Evolutionary conservation across 108 stramenopile genomes (phyloP), one percentile per base, ranked within the genome.

Genomic region (Craspedostauros australis): DNA sequence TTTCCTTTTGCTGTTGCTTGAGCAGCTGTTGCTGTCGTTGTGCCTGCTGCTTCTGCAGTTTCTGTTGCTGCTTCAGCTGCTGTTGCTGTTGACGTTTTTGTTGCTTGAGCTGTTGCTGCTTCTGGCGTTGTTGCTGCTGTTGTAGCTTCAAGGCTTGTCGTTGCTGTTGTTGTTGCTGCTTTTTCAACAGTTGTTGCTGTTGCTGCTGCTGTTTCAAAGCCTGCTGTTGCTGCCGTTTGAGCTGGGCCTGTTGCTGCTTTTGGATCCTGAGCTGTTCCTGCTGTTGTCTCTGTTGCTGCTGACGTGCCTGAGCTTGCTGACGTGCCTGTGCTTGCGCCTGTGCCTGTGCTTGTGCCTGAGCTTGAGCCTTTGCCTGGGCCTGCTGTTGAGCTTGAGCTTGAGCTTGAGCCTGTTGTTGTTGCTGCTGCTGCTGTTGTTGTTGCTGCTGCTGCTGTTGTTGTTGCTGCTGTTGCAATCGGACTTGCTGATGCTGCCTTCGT

Each of bases 61-160:
- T 25, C 9, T 53, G 27, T 25, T 59, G 55, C 51, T 47, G 53
- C 11, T 62, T 48, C 5, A 53, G 69, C 1, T 55, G 39, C 49
- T 42, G 70, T 55, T 46, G 53, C 60, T 41, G 70, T 46, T 49
- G 50, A 46, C 37, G 66, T 52, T 46, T 67, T 60, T 61, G 50
- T 20, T 39, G 50, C 16, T 52, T 11, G 11, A 54, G 29, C 29
- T 50, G 48, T 33, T 50, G 48, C 34, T 50, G 48, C 46, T 47
- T 21, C n/a, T n/a, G n/a, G n/a, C n/a, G n/a, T n/a, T n/a, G n/a
- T n/a, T n/a, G n/a, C n/a, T n/a, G n/a, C n/a, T n/a, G n/a, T n/a
- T n/a, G n/a, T n/a, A n/a, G n/a, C n/a, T n/a, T n/a, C n/a, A n/a
- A n/a, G n/a, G n/a, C n/a, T n/a, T n/a, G n/a, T n/a, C n/a, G n/a